Base-by-base conservation (phyloP, 2,329 filamentous ascomycete species). In the Alternaria longipes region DNA sequence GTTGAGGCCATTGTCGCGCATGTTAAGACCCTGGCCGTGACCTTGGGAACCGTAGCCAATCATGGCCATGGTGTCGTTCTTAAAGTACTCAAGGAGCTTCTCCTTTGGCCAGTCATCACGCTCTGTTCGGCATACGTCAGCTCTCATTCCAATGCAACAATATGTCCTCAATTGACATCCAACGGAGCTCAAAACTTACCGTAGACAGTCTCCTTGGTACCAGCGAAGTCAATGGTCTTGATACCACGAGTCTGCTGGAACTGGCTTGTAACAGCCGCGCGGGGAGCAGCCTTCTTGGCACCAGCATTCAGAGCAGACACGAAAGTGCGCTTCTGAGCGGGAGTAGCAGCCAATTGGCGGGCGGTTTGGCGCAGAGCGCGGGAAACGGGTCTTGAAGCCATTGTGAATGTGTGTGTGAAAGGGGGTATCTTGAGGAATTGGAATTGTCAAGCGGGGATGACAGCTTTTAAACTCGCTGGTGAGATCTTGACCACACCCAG, bases 1-100 rank as follows among this genome's bases (percentile, higher is more conserved):
- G 83, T 98, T 98, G 74, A 99, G 89, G 81, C 95, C 95, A 86
- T 99, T 97, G 89, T 99, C 95, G 84, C 95, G 94, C 81, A 99
- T 91, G 89, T 99, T 99, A 68, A 99, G 92, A 82, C 95, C 96
- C 86, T 99, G 95, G 74, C 95, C 95, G 88, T 99, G 95, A 77
- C 95, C 95, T 86, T 97, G 94, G 68, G 94, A 97, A 78, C 90
- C 95, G 85, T 99, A 99, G 81, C 95, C 95, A 83, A 99, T 99
- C 79, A 99, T 91, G 79, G 95, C 95, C 76, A 99, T 92, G 73
- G 94, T 98, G 84, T 99, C 95, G 85, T 99, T 89, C 89, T 98
- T 98, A 92, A 99, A 99, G 90, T 94, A 99, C 70, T 98, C 93
- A 81, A 95, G 86, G 81, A 99, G 93, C 91, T 97, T 98, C 87